Evolutionary conservation across 2,329 filamentous ascomycete genomes (phyloP), one percentile per base, ranked within the genome.

Genomic region (Graphiopsis chlorocephala): DNA sequence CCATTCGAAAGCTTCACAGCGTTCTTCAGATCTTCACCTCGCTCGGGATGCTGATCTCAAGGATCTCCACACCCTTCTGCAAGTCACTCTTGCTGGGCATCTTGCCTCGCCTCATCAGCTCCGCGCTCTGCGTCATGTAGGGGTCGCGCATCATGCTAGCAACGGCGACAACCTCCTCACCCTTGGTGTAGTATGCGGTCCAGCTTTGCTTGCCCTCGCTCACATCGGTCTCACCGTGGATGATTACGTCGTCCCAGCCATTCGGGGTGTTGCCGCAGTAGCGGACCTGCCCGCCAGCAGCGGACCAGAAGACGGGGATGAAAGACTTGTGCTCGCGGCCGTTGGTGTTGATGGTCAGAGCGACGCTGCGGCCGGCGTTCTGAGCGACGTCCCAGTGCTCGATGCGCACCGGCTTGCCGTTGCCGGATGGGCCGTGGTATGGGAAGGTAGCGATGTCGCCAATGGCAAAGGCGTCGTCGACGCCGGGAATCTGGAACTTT

Each of bases 361-460:
- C 95, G 1, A 90, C 94, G 26, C 85, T 84, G 50, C 94, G 90
- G 2, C 95, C 95, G 1, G 91, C 84, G 73, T 98, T 97, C 75
- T 98, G 95, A 4, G 95, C 95, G 2, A 99, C 95, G 78, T 97
- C 94, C 95, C 95, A 99, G 77, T 99, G 95, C 82, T 99, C 95
- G 74, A 98, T 97, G 68, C 95, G 89, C 0, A 90, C 86, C 20
- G 85, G 84, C 52, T 83, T 84, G 67, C 91, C 92, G 17, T 90
- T 84, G 28, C 92, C 90, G 26, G 91, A 93, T 0, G 95, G 95
- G 1, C 95, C 95, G 76, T 92, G 85, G 81, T 99, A 99, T 0
- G 95, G 95, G 78, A 92, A 97, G 0, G 91, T 93, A 14, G 95
- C 93, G 67, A 99, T 98, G 76, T 99, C 95, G 61, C 94, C 94